Percentiles rank a stretch among this genome's conserved stretches.
Conservation (phyloP, 2,329 filamentous ascomycete species). For the Parastagonospora avenae region DNA sequence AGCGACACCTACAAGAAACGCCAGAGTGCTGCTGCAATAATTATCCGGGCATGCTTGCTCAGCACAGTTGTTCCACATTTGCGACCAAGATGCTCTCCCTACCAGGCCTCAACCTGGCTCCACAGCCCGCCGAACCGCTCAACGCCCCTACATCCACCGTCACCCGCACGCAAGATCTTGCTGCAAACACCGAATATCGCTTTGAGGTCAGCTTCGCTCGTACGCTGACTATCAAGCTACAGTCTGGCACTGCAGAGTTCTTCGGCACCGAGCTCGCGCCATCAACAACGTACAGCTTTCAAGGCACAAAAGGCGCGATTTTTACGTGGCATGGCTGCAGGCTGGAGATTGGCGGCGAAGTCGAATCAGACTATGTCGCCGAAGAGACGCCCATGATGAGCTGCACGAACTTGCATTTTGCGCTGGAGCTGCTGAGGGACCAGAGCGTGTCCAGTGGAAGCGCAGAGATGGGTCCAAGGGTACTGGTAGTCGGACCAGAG, state of each 20-base stretch:
- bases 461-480: constrained; percentile 69
- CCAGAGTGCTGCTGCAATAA: no score
- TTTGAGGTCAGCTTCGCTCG: constrained; percentile 48
- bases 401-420: constrained; percentile 86
- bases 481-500: constrained; percentile 80
- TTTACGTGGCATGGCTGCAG: constrained; percentile 91
- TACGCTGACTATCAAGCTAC: constrained; percentile 60
- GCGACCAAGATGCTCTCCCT: constrained; percentile 45
- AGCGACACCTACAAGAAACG: no score
- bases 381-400: constrained; percentile 82
- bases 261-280: constrained; percentile 92
- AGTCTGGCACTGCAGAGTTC: constrained; percentile 84
- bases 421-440: constrained; percentile 74
- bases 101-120: constrained; percentile 53
- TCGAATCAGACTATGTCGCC: constrained; percentile 69
- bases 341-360: constrained; percentile 76
- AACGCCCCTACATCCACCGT: constrained; percentile 25
- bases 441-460: constrained; percentile 54
- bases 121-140: constrained; percentile 34
- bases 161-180: constrained; percentile 49
- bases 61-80: background rate
- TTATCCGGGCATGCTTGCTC: background rate
- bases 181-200: constrained; percentile 53
- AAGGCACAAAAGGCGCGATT: constrained; percentile 82
- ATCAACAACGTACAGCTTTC: constrained; percentile 79